These are phyloP conservation scores for Datura wrightii DNA, from an alignment of 257 asterid genomes.

Conservation along the genomic window DNA sequence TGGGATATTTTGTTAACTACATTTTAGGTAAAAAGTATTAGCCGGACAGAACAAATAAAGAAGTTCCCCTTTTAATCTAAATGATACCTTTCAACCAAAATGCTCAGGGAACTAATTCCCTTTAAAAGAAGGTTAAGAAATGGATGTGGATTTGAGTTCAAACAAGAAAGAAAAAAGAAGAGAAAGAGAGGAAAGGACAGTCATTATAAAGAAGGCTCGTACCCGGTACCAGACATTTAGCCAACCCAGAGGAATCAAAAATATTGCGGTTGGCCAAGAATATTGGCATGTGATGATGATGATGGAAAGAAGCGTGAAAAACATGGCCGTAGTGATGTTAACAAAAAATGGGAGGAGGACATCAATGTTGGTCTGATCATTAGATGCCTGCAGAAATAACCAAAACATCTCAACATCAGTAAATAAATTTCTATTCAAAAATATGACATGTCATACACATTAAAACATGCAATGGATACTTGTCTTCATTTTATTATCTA, in stretches of 20 bases:
- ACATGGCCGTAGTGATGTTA: constrained; percentile 60
- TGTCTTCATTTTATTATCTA: neutral
- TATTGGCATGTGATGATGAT: constrained; percentile 88
- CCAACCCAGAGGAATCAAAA: constrained; percentile 89
- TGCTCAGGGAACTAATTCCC: neutral
- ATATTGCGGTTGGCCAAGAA: constrained; percentile 88
- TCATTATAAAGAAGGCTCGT: constrained; percentile 34
- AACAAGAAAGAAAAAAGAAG: neutral
- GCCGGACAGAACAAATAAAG: constrained; percentile 12
- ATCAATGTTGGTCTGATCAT: constrained; percentile 89
- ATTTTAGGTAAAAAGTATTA: neutral
- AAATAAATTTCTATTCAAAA: neutral
- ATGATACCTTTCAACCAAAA: neutral
- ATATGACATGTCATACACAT: neutral
- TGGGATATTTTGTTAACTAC: neutral
- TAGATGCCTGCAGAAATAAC: constrained; percentile 72
- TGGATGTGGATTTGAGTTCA: neutral
- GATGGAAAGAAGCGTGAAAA: constrained; percentile 63
- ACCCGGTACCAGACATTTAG: constrained; percentile 92
- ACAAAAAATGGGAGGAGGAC: constrained; percentile 71
- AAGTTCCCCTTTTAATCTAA: neutral
- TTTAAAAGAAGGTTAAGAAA: constrained; percentile 1
- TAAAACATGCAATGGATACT: neutral
- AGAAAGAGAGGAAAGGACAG: neutral
- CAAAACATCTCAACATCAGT: constrained; percentile 22